Base-by-base conservation (phyloP, 441 rosid genomes). In the Lepidium campestre region DNA sequence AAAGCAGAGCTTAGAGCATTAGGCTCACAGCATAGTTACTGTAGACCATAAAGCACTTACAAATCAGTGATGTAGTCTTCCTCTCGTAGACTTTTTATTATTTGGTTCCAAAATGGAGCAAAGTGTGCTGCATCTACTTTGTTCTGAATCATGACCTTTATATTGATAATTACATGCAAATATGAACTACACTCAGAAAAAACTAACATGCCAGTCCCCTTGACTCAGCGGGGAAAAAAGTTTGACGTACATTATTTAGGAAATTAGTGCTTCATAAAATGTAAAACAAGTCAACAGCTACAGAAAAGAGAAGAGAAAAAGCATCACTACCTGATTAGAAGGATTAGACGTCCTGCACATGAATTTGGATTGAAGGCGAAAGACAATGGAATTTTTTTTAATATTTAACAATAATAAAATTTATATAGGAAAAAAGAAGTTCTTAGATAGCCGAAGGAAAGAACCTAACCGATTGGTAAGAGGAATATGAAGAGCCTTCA, bases 61-160 rank as follows among this genome's bases (percentile, higher is more conserved):
- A 81, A 78, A 73, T 77, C 83, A 69, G 91, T 82, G 68, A 94
- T 68, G 74, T 91, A 91, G 80, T 94, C 99, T 78, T 94, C 99
- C 71, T 91, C 99, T 65, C 99, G 84, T 19, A 94, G 83, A 75
- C 79, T 85, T 79, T 79, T 87, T 15, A 94, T 68, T 70, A 94
- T 91, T 78, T 94, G 96, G 78, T 94, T 94, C 99, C 98, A 94
- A 79, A 86, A 91, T 58, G 98, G 98, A 73, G 97, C 80, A 75
- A 94, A 94, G 61, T 74, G 87, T 62, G 92, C 83, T 76, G 99
- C 99, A 80, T 88, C 89, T 60, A 81, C 65, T 81, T 90, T 91
- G 71, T 73, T 79, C 78, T 79, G 74, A 78, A 80, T 85, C 77
- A 75, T 72, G 75, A 54, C 82, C 96, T 91, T 70, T 78, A 65